A percentile compares a stretch with the other conserved stretches of the same genome.
Evolutionary conservation across 352 stramenopile genomes (phyloP).

Genomic region (Pythium monospermum): DNA sequence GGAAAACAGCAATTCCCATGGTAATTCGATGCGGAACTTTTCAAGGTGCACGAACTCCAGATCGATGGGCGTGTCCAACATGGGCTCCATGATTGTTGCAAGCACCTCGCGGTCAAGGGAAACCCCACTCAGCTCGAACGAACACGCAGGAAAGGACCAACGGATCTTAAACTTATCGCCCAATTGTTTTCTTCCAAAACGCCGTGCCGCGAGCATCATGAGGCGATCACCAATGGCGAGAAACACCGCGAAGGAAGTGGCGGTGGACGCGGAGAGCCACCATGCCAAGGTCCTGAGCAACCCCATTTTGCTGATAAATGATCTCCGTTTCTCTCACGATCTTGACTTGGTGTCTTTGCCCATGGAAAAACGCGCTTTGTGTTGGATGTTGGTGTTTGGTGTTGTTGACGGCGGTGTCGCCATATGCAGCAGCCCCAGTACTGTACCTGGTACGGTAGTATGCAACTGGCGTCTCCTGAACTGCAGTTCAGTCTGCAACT

Average conservation of each 20-base stretch:
- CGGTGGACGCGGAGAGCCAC: slow-evolving; percentile 19
- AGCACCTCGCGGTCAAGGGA: slow-evolving; percentile 35
- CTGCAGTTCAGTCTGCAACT: too few species aligned
- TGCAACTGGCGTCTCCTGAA: too few species aligned
- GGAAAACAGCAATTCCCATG: slow-evolving; percentile 26
- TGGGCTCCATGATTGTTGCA: slow-evolving; percentile 47
- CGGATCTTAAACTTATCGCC: slow-evolving; percentile 48
- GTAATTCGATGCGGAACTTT: slow-evolving; percentile 46
- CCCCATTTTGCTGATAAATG: slow-evolving; percentile 11
- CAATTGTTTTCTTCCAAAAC: slow-evolving; percentile 38
- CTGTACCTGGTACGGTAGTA: too few species aligned
- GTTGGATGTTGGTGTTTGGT: neutral
- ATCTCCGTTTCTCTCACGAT: neutral
- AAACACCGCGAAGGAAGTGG: slow-evolving; percentile 26
- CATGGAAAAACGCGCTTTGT: neutral
- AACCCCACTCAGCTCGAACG: slow-evolving; percentile 57
- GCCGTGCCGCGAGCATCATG: slow-evolving; percentile 47
- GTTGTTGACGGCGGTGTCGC: too few species aligned
- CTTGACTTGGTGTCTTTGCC: too few species aligned
- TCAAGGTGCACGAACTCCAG: slow-evolving; percentile 60
- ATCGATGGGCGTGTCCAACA: slow-evolving; percentile 53
- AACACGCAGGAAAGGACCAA: slow-evolving; percentile 61
- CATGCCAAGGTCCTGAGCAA: slow-evolving; percentile 34
- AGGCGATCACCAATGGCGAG: slow-evolving; percentile 44
- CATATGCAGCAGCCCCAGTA: too few species aligned